These are phyloP conservation scores for Lablab purpureus DNA, from an alignment of 306 rosid species.

Conservation along the genomic window DNA sequence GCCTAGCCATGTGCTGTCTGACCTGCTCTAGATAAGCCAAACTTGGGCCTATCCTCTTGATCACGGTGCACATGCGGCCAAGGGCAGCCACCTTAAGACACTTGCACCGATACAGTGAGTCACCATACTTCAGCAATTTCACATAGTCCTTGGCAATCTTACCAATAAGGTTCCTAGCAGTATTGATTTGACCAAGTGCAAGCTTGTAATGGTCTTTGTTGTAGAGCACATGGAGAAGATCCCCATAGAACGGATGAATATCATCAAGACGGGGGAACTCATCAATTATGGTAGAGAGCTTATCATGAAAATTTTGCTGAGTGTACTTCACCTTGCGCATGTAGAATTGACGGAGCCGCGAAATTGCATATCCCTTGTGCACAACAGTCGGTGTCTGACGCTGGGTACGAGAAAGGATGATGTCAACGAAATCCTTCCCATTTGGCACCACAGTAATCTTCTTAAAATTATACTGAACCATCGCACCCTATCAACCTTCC, in stretches of 20 bases:
- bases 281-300: slow-evolving; percentile 78
- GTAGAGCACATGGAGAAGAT: slow-evolving; percentile 86
- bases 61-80: slow-evolving; percentile 94
- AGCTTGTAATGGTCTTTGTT: slow-evolving; percentile 96
- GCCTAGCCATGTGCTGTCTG: slow-evolving; percentile 93
- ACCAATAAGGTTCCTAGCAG: slow-evolving; percentile 82
- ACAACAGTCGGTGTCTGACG: slow-evolving; percentile 91
- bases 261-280: slow-evolving; percentile 86
- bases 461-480: slow-evolving; percentile 93
- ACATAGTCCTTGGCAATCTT: slow-evolving; percentile 87
- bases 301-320: slow-evolving; percentile 73
- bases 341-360: slow-evolving; percentile 81
- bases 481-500: slow-evolving; percentile 34
- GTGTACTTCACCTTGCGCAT: slow-evolving; percentile 94
- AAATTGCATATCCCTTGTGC: slow-evolving; percentile 85
- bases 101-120: slow-evolving; percentile 81
- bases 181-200: slow-evolving; percentile 89
- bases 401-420: slow-evolving; percentile 86
- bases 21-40: slow-evolving; percentile 92
- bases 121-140: slow-evolving; percentile 84
- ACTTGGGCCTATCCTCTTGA: slow-evolving; percentile 86
- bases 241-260: slow-evolving; percentile 87
- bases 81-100: slow-evolving; percentile 89
- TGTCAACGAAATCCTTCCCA: slow-evolving; percentile 84
- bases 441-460: slow-evolving; percentile 89